Percentiles rank a stretch among this genome's conserved stretches.
Conservation (phyloP, 2,329 filamentous ascomycete species). For the Hypoxylon sp. region DNA sequence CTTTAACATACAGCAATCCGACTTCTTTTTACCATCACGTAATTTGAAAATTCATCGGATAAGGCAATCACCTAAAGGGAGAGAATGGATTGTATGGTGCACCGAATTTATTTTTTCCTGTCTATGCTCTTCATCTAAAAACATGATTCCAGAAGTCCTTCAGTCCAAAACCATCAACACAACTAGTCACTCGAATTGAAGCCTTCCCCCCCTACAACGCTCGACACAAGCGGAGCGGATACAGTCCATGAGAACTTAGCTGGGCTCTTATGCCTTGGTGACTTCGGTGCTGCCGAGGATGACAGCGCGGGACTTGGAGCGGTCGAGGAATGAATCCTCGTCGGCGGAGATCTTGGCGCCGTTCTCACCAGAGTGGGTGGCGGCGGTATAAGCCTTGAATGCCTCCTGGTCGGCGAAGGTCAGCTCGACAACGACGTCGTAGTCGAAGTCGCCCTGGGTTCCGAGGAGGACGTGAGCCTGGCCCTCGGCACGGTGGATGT, state of each 20-base stretch:
- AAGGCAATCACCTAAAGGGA: background rate
- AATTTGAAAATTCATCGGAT: background rate
- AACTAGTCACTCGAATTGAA: slow-evolving; percentile 9
- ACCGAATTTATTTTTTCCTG: background rate
- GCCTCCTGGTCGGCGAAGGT: slow-evolving; percentile 42
- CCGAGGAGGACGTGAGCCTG: slow-evolving; percentile 42
- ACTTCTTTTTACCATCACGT: too few species aligned
- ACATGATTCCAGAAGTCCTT: slow-evolving; percentile 7
- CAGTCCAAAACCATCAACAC: slow-evolving; percentile 6
- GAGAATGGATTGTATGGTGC: background rate
- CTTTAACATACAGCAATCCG: too few species aligned
- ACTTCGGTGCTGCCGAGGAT: slow-evolving; percentile 35
- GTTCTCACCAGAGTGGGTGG: slow-evolving; percentile 44
- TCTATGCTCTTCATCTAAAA: slow-evolving; percentile 6
- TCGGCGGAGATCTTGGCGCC: slow-evolving; percentile 42
- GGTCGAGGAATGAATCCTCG: slow-evolving; percentile 48
- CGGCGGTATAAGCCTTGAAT: slow-evolving; percentile 45
- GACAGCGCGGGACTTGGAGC: slow-evolving; percentile 39
- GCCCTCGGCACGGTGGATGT: slow-evolving; percentile 38
- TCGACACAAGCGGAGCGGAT: background rate
- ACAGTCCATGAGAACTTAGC: background rate
- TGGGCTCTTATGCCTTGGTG: slow-evolving; percentile 22
- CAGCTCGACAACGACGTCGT: slow-evolving; percentile 43
- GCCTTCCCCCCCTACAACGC: background rate
- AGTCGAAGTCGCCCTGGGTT: slow-evolving; percentile 47